Base-by-base conservation (phyloP, 345 rosid genomes). In the Boechera stricta region DNA sequence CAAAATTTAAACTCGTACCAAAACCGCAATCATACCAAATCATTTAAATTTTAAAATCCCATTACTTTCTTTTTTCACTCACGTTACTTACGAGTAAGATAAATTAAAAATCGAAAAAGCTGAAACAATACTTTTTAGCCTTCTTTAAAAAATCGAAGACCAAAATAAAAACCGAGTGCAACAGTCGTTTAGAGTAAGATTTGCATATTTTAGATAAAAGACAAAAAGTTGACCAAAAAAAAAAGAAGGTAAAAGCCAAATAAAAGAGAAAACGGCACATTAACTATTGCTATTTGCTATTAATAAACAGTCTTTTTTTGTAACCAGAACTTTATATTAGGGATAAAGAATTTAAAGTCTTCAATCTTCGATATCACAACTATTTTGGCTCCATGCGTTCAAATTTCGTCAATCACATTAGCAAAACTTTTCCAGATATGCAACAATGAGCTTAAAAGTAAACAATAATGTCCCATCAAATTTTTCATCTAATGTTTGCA, bases 401-500 rank as follows among this genome's bases (percentile, higher is more conserved):
- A 28, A 56, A 2, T 58, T 75, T 75, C 44, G 32, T 66, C 35
- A 39, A 35, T 48, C 61, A 58, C 61, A 75, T 42, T 45, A 66
- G 13, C 35, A 33, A 74, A 24, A 61, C 29, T 24, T 21, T 26
- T 36, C 31, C 21, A 62, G 36, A n/a, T 39, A 49, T 28, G 61
- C 39, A 61, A 61, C 16, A 47, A 59, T 8, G 38, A 24, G 13
- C 15, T 62, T 61, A 21, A 11, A 67, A 41, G 53, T 58, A 8
- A 58, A 51, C 64, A 58, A 67, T 26, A 66, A 15, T 45, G 44
- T 48, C 29, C 18, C 36, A 58, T 47, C 42, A 60, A 55, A 35
- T 32, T 2, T 26, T 33, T 33, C 57, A 75, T 31, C 11, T 6
- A 29, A 53, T 16, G 26, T 67, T 38, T 67, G 51, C 52, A 57